Base-by-base conservation (phyloP, 1,139 yeast genomes). In the Sugiyamaella xylanicola region DNA sequence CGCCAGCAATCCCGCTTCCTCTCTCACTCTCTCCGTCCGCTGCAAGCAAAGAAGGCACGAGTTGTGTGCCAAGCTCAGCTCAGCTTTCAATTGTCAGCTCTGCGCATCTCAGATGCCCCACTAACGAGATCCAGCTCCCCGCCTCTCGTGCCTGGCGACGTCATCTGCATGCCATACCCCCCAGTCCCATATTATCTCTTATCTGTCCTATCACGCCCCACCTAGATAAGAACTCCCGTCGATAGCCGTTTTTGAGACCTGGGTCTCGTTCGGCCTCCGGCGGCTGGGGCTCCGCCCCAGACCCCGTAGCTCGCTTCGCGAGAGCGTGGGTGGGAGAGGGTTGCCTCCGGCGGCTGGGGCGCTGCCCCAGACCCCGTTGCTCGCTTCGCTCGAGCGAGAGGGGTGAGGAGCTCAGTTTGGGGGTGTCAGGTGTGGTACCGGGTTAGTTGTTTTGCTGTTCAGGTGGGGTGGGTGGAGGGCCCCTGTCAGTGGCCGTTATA, bases 61-160 rank as follows among this genome's bases (percentile, higher is more conserved):
- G 4, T 4, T 8, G 4, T 11, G 37, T n/a, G 37, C 37, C 37
- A 32, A 32, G 37, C 37, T 32, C 37, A 32, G 37, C 37, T 32
- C 37, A 32, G 37, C 37, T 32, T 13, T 32, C 37, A 32, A 32
- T 32, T 32, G 37, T n/a, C 37, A 32, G 15, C 37, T 32, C 37
- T 4, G 37, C 37, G 5, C 37, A 32, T 32, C 13, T 4, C 15
- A 8, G 37, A 32, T 32, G 37, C 15, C 15, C 13, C 37, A 8
- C 13, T n/a, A 4, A 15, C 37, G 4, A 13, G 4, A 11, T 32
- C 37, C 37, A 15, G 37, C 37, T 4, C 15, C 15, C 37, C 4
- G 37, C 15, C 37, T 8, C 37, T 13, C 15, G 4, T 4, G 15
- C 13, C 37, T 15, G 15, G 15, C 37, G 15, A 32, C 37, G 37